phyloP scores from a whole-genome alignment of 345 rosid genomes.

The Syzygium jambos region DNA sequence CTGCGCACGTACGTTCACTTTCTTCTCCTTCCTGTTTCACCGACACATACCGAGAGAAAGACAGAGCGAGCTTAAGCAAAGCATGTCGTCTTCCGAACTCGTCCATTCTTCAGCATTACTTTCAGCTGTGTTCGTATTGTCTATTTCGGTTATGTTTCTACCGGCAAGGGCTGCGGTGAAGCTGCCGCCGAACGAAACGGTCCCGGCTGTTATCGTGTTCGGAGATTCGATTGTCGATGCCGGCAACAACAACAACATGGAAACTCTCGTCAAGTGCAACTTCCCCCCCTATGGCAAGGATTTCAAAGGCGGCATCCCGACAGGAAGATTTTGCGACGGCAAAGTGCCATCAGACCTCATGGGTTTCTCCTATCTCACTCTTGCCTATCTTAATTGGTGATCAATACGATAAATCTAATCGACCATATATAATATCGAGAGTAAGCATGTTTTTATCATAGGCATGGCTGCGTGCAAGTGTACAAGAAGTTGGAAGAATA shows the following conservation, averaged over 20 bases:
- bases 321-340: slow-evolving; percentile 77
- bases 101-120: not conserved
- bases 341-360: slow-evolving; percentile 64
- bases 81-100: not conserved
- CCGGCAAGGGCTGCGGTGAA: not conserved
- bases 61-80: not conserved
- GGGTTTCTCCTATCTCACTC: slow-evolving; percentile 16
- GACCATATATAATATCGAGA: not conserved
- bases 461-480: not conserved
- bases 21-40: not conserved
- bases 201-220: slow-evolving; percentile 58
- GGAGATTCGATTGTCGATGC: slow-evolving; percentile 86
- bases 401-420: not conserved
- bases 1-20: not conserved
- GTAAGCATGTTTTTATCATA: not conserved
- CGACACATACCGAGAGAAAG: not conserved
- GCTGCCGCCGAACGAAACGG: slow-evolving; percentile 14
- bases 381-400: not conserved
- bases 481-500: not conserved
- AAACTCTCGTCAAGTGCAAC: slow-evolving; percentile 39
- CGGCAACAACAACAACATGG: slow-evolving; percentile 62
- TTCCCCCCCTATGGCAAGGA: slow-evolving; percentile 68
- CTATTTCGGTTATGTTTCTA: not conserved
- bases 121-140: not conserved
- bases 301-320: slow-evolving; percentile 46